Evolutionary conservation across 2,329 filamentous ascomycete species (phyloP).

Genomic region (Trichoderma brevicompactum): DNA sequence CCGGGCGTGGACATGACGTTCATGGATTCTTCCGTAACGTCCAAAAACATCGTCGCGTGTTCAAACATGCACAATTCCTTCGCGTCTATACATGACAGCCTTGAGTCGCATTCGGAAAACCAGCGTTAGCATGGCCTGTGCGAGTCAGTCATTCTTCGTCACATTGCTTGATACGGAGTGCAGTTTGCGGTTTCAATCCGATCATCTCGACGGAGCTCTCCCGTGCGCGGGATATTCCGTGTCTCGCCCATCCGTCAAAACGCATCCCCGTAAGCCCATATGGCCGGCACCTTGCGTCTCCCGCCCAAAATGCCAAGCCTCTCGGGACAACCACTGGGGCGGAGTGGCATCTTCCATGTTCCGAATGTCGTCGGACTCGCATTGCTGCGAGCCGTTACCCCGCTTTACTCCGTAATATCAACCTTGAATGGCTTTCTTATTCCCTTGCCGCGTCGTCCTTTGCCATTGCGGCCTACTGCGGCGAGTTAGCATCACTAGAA

Average conservation of each 20-base stretch:
- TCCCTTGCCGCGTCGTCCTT: conserved; percentile 2
- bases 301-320: neutral
- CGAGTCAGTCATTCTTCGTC: conserved; percentile 6
- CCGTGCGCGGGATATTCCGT: conserved; percentile 10
- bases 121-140: neutral
- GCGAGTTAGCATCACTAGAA: neutral
- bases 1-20: neutral
- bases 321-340: neutral
- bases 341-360: neutral
- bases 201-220: neutral
- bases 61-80: neutral
- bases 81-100: neutral
- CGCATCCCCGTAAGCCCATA: neutral
- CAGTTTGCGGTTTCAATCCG: neutral
- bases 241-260: neutral
- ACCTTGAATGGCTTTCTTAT: neutral
- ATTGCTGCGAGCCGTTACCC: conserved; percentile 15
- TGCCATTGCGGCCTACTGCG: neutral
- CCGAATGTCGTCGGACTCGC: conserved; percentile 2
- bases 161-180: neutral
- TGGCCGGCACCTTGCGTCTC: neutral
- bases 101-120: neutral
- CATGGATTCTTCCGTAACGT: neutral
- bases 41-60: neutral
- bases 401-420: conserved; percentile 9